Conservation (phyloP, 1,284 basidiomycete species). For the Quambalaria eucalypti region DNA sequence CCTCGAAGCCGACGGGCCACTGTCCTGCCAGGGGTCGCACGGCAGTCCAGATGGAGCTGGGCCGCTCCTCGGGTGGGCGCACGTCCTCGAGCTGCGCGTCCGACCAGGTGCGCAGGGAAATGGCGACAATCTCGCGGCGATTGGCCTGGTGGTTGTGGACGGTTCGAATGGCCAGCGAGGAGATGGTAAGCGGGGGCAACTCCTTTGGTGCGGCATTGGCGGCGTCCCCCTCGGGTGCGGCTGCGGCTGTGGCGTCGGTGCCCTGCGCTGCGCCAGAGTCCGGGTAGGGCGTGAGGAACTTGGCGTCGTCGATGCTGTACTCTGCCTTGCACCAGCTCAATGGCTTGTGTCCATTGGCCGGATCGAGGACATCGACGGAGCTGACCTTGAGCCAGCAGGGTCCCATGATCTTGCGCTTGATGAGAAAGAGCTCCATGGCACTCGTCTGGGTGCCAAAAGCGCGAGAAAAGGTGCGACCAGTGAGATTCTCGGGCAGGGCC, state of each 20-base stretch:
- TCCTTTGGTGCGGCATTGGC: slow-evolving; percentile 60
- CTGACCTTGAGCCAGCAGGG: slow-evolving; percentile 89
- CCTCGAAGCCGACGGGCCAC: slow-evolving; percentile 78
- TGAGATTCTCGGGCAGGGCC: slow-evolving; percentile 57
- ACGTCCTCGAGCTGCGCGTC: slow-evolving; percentile 48
- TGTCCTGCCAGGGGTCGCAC: slow-evolving; percentile 78
- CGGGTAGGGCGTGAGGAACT: slow-evolving; percentile 72
- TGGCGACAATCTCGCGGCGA: slow-evolving; percentile 82
- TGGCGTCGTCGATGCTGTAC: slow-evolving; percentile 73
- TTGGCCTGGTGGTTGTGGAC: slow-evolving; percentile 91
- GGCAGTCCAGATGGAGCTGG: slow-evolving; percentile 74
- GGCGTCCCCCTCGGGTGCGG: not conserved
- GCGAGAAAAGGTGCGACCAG: slow-evolving; percentile 72
- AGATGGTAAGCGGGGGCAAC: slow-evolving; percentile 77
- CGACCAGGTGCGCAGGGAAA: slow-evolving; percentile 76
- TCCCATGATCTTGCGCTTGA: slow-evolving; percentile 97
- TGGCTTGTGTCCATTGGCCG: slow-evolving; percentile 13
- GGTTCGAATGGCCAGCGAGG: slow-evolving; percentile 80
- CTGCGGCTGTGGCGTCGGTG: not conserved
- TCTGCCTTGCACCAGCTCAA: slow-evolving; percentile 62
- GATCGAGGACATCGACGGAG: slow-evolving; percentile 54
- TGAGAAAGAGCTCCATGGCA: slow-evolving; percentile 85
- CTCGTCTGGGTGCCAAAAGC: slow-evolving; percentile 88
- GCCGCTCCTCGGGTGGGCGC: slow-evolving; percentile 54
- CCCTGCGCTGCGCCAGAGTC: slow-evolving; percentile 57